Evolutionary conservation across 352 stramenopile species (phyloP), one percentile per base, ranked within the genome.

Genomic region (Pythium chondricola): DNA sequence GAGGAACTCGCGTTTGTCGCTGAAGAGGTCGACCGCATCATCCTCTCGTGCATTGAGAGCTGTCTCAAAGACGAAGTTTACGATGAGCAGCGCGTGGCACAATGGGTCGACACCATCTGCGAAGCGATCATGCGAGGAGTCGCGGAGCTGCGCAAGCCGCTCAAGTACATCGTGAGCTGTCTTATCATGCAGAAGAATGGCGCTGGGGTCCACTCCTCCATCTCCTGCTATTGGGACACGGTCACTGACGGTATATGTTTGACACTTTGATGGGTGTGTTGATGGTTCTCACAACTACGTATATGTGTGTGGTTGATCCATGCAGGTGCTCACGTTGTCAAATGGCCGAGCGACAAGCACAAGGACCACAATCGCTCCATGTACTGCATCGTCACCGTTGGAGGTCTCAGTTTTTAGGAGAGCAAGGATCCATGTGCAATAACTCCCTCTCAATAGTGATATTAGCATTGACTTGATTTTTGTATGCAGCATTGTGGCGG

Each of bases 181-280:
- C 58, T 93, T 7, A 93, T 97, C 61, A 95, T 97, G 78, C 89
- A 97, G 61, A 96, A 96, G 63, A 97, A 97, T 56, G 89, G 89
- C 40, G 88, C 89, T 2, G 89, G 89, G 16, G 67, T 97, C 10
- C 88, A 97, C 52, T 68, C 85, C 8, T 72, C 82, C 10, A 78
- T 96, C 39, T 95, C 83, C 11, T 95, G 85, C 26, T 91, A 93
- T 49, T 96, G 88, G 88, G 89, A 97, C 55, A 93, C 79, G 1
- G 80, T 76, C 56, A 96, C 74, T 17, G 89, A 97, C 48, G 93
- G 91, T 81, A 62, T 38, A 41, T 58, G 62, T n/a, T 41, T 60
- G 21, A 38, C 18, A 46, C 25, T 13, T 8, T 29, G 16, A 33
- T 21, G 16, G 8, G 7, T 6, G 14, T 16, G 31, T 29, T 32